These are phyloP conservation scores for Lipomyces yamadae DNA, from an alignment of 805 yeast species.

Conservation along the genomic window DNA sequence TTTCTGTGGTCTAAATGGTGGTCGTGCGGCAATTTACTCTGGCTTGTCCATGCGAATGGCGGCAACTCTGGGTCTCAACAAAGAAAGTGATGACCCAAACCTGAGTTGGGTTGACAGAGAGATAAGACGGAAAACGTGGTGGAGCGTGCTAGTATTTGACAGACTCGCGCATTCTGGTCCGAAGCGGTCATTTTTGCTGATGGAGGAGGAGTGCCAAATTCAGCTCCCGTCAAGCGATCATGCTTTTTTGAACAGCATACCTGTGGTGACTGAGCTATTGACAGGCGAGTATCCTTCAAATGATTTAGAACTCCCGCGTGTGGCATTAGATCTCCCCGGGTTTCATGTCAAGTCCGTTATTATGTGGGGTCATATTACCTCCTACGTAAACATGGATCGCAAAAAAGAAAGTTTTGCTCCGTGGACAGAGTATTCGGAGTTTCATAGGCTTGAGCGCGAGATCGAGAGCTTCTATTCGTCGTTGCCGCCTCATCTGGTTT, in stretches of 20 bases:
- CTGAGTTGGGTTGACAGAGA: conserved; percentile 46
- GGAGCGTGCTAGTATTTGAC: conserved; percentile 47
- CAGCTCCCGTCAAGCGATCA: conserved; percentile 43
- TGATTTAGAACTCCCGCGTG: conserved; percentile 38
- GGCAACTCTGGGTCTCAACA: conserved; percentile 43
- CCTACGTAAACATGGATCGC: conserved; percentile 39
- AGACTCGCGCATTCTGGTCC: conserved; percentile 46
- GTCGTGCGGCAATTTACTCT: conserved; percentile 47
- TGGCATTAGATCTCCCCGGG: conserved; percentile 39
- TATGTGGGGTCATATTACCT: conserved; percentile 41
- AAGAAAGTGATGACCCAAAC: conserved; percentile 40
- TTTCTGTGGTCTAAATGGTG: conserved; percentile 45
- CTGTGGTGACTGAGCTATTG: conserved; percentile 41
- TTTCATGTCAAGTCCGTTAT: conserved; percentile 39
- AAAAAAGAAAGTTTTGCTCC: conserved; percentile 41
- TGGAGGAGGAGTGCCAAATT: conserved; percentile 40
- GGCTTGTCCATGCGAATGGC: conserved; percentile 48
- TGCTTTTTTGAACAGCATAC: conserved; percentile 41
- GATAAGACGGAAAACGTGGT: conserved; percentile 45
- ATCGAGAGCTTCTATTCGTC: conserved; percentile 37
- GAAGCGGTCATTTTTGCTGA: conserved; percentile 42
- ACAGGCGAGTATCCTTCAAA: conserved; percentile 38
- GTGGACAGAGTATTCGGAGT: conserved; percentile 43
- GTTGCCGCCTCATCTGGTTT: conserved; percentile 40
- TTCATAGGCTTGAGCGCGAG: conserved; percentile 37